These are phyloP conservation scores for Colletotrichum tabaci DNA, from an alignment of 2,329 filamentous ascomycete genomes.

Conservation along the genomic window DNA sequence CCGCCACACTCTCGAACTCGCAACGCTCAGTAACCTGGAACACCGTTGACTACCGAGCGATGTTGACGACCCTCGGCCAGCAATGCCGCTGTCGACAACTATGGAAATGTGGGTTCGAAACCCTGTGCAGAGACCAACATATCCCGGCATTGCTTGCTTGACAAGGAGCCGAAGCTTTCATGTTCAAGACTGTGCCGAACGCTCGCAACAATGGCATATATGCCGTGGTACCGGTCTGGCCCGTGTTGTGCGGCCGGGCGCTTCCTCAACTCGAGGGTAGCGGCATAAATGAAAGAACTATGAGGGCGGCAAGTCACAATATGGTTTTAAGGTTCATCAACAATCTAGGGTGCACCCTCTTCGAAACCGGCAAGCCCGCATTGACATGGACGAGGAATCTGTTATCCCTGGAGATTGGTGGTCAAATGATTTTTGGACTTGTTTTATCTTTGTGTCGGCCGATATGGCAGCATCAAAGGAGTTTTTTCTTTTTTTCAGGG, in stretches of 20 bases:
- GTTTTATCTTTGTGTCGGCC: slow-evolving; percentile 32
- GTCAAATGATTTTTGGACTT: slow-evolving; percentile 24
- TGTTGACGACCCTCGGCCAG: background rate
- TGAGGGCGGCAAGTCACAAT: slow-evolving; percentile 8
- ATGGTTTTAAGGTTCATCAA: slow-evolving; percentile 24
- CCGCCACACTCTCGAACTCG: background rate
- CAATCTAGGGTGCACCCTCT: slow-evolving; percentile 10
- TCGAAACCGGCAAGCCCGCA: slow-evolving; percentile 5
- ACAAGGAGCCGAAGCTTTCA: background rate
- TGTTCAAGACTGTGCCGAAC: background rate
- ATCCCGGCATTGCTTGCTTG: background rate
- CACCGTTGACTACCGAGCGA: background rate
- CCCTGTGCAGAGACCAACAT: background rate
- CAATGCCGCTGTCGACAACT: background rate
- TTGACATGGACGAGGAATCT: slow-evolving; percentile 24
- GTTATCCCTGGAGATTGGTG: slow-evolving; percentile 16
- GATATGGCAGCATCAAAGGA: slow-evolving; percentile 31
- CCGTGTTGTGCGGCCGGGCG: slow-evolving; percentile 16
- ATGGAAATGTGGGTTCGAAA: background rate
- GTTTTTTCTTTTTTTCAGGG: slow-evolving; percentile 11
- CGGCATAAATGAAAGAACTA: slow-evolving; percentile 21
- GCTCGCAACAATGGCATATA: slow-evolving; percentile 10
- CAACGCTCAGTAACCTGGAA: background rate
- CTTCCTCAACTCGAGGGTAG: slow-evolving; percentile 1
- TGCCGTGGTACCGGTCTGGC: slow-evolving; percentile 2